Evolutionary conservation across 257 asterid genomes (phyloP).

Genomic region (Datura wrightii): DNA sequence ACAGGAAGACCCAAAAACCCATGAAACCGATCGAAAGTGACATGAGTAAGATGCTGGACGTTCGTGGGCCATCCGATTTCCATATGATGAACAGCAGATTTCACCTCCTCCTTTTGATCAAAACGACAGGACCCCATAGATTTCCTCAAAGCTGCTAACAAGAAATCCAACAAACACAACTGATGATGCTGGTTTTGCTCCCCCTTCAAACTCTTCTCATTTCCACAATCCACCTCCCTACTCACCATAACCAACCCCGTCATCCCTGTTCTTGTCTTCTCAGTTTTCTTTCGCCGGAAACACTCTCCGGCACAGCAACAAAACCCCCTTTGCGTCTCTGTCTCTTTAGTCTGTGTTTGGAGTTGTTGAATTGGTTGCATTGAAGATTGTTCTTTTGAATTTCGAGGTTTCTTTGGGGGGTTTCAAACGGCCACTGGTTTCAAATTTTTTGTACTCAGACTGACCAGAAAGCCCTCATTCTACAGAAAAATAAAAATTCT

Average conservation of each 20-base stretch:
- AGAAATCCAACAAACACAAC: constrained; percentile 69
- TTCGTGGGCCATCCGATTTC: constrained; percentile 98
- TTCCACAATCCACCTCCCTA: constrained; percentile 44
- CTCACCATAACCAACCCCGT: constrained; percentile 76
- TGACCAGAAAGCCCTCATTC: constrained; percentile 23
- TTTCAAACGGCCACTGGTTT: constrained; percentile 26
- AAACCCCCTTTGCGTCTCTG: background rate
- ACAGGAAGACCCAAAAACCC: constrained; percentile 94
- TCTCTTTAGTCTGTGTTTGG: constrained; percentile 21
- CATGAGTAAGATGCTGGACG: constrained; percentile 90
- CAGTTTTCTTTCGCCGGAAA: background rate
- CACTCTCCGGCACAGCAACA: background rate
- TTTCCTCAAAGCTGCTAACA: constrained; percentile 75
- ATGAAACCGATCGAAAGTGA: constrained; percentile 89
- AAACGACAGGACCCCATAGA: constrained; percentile 82
- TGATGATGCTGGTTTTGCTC: constrained; percentile 54
- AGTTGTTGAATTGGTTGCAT: constrained; percentile 12
- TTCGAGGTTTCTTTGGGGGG: constrained; percentile 23
- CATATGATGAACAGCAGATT: constrained; percentile 71
- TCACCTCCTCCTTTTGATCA: constrained; percentile 56
- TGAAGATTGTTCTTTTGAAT: background rate
- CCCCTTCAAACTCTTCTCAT: constrained; percentile 50
- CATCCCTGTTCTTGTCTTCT: constrained; percentile 36
- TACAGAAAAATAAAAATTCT: background rate
- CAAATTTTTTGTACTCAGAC: background rate